These are phyloP conservation scores for Dactylonectria estremocensis DNA, from an alignment of 2,329 filamentous ascomycete genomes.

Conservation along the genomic window DNA sequence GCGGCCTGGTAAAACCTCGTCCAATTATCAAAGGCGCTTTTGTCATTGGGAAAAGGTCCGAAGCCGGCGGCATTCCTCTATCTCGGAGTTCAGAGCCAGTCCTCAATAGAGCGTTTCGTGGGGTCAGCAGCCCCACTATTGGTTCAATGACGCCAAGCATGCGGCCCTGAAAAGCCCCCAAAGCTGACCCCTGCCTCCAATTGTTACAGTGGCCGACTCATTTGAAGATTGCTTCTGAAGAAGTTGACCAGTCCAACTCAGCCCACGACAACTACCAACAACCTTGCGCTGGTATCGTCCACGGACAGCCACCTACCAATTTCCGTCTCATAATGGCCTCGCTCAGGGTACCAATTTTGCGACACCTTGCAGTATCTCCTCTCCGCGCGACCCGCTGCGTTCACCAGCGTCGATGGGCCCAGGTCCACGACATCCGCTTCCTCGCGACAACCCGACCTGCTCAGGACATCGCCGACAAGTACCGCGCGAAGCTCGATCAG, in stretches of 20 bases:
- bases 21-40: slow-evolving; percentile 44
- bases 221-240: slow-evolving; percentile 17
- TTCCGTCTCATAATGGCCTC: slow-evolving; percentile 61
- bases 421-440: slow-evolving; percentile 93
- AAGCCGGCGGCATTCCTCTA: slow-evolving; percentile 41
- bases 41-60: slow-evolving; percentile 47
- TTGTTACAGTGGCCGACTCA: slow-evolving; percentile 35
- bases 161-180: slow-evolving; percentile 8
- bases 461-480: slow-evolving; percentile 83
- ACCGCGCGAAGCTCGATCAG: slow-evolving; percentile 85
- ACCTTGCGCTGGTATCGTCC: slow-evolving; percentile 23
- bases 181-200: slow-evolving; percentile 29
- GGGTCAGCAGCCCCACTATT: slow-evolving; percentile 41
- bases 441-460: slow-evolving; percentile 83
- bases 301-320: slow-evolving; percentile 22
- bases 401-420: slow-evolving; percentile 87
- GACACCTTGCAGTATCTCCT: slow-evolving; percentile 58
- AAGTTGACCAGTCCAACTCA: not conserved
- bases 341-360: slow-evolving; percentile 63
- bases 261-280: slow-evolving; percentile 3
- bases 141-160: slow-evolving; percentile 41
- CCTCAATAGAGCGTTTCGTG: slow-evolving; percentile 17
- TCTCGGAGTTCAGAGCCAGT: slow-evolving; percentile 10
- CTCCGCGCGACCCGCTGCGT: slow-evolving; percentile 52
- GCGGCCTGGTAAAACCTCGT: slow-evolving; percentile 10